Percentiles rank a stretch among this genome's conserved stretches.
These are phyloP conservation scores for Breviolum minutum DNA, from an alignment of 73 alveolate species.

Conservation along the genomic window DNA sequence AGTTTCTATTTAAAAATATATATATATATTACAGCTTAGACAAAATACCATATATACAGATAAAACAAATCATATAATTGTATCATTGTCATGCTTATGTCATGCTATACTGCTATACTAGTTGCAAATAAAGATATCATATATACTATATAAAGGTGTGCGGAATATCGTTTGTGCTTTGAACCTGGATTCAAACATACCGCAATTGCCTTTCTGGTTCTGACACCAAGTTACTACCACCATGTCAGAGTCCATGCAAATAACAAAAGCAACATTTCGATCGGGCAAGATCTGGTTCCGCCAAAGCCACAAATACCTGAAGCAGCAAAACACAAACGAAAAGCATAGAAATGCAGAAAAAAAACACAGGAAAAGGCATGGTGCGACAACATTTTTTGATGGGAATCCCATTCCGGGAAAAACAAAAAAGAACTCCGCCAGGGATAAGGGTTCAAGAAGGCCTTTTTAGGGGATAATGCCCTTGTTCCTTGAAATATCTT, in stretches of 20 bases:
- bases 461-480: too few relatives aligned
- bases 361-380: neutral
- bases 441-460: too few relatives aligned
- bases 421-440: neutral
- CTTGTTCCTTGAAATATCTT: too few relatives aligned
- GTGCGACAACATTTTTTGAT: neutral
- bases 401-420: neutral
- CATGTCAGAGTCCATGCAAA: conserved; percentile 92
- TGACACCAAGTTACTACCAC: neutral
- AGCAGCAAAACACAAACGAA: neutral
- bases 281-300: conserved; percentile 23
- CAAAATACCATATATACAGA: too few relatives aligned
- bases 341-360: neutral
- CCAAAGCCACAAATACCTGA: conserved; percentile 57
- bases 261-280: conserved; percentile 14
- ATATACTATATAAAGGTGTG: too few relatives aligned
- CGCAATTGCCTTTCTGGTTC: neutral
- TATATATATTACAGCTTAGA: too few relatives aligned
- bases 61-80: too few relatives aligned
- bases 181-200: neutral
- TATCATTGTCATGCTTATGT: too few relatives aligned
- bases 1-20: too few relatives aligned
- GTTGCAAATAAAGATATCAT: too few relatives aligned
- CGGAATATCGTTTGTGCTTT: neutral
- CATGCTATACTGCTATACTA: too few relatives aligned